Percentiles rank a stretch among this genome's conserved stretches.
Evolutionary conservation across 805 yeast species (phyloP).

Genomic region (Kazachstania africana): DNA sequence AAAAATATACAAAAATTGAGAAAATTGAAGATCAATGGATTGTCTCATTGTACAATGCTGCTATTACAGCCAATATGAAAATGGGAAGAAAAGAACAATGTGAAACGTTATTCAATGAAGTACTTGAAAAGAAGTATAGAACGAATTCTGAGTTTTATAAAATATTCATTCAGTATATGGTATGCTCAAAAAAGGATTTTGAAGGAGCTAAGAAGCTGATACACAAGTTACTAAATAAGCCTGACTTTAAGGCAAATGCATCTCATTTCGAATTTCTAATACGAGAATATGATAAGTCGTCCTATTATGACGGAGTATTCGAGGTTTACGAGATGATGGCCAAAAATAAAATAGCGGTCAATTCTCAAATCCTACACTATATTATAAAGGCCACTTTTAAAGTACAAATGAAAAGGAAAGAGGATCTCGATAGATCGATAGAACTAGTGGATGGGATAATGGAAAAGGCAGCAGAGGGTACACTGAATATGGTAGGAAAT

Average conservation of each 20-base stretch:
- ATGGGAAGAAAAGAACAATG: slow-evolving; percentile 8
- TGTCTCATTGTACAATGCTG: slow-evolving; percentile 14
- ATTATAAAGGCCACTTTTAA: slow-evolving; percentile 24
- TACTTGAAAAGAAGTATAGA: slow-evolving; percentile 5
- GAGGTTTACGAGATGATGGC: slow-evolving; percentile 19
- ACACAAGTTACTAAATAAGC: slow-evolving; percentile 10
- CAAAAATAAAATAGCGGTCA: slow-evolving; percentile 13
- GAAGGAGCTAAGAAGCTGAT: slow-evolving; percentile 13
- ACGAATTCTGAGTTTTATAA: slow-evolving; percentile 17
- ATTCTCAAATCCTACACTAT: slow-evolving; percentile 21
- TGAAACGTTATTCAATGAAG: slow-evolving; percentile 7
- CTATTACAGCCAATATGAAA: slow-evolving; percentile 13
- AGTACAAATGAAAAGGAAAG: slow-evolving; percentile 17
- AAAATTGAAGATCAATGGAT: slow-evolving; percentile 1
- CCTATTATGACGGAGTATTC: slow-evolving; percentile 20
- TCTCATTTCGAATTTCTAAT: slow-evolving; percentile 24
- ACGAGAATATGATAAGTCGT: slow-evolving; percentile 18
- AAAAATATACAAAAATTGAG: slow-evolving; percentile 7
- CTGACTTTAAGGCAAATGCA: slow-evolving; percentile 7
- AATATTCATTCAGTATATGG: slow-evolving; percentile 12
- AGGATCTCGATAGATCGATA: slow-evolving; percentile 21
- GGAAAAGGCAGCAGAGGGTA: slow-evolving; percentile 15
- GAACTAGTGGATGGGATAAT: slow-evolving; percentile 23
- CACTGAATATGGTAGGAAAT: slow-evolving; percentile 11
- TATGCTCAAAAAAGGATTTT: slow-evolving; percentile 10